These are phyloP conservation scores for Pestalotiopsis sp. DNA, from an alignment of 2,329 filamentous ascomycete species.

Conservation along the genomic window DNA sequence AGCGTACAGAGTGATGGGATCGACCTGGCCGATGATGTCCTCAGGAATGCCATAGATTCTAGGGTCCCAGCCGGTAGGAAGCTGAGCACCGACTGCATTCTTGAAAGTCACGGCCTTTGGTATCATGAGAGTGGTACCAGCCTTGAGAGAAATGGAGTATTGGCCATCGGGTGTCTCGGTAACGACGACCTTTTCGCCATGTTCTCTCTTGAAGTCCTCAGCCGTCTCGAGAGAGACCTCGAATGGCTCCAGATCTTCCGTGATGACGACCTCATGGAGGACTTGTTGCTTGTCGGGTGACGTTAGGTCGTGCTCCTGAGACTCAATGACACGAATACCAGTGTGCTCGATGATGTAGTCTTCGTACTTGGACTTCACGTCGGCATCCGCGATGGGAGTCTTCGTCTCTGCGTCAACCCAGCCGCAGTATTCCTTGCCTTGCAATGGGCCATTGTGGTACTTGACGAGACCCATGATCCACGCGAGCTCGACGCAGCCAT, in stretches of 20 bases:
- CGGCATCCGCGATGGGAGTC: conserved; percentile 28
- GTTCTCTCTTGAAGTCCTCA: conserved; percentile 28
- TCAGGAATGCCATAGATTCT: conserved; percentile 35
- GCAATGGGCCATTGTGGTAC: conserved; percentile 67
- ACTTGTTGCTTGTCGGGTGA: conserved; percentile 28
- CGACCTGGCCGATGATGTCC: conserved; percentile 36
- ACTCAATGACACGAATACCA: conserved; percentile 35
- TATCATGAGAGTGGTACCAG: conserved; percentile 32
- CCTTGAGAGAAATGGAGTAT: conserved; percentile 25
- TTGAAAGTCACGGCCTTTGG: conserved; percentile 30
- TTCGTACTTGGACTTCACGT: conserved; percentile 31
- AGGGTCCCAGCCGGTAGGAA: conserved; percentile 37
- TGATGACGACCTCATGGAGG: conserved; percentile 34
- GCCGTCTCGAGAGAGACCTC: conserved; percentile 31
- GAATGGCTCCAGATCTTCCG: conserved; percentile 34
- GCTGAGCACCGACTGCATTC: conserved; percentile 32
- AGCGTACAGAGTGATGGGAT: conserved; percentile 34
- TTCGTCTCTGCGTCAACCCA: conserved; percentile 40
- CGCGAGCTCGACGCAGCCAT: conserved; percentile 72
- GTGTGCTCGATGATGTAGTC: conserved; percentile 32
- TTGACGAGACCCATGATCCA: conserved; percentile 77
- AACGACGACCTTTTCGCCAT: conserved; percentile 32
- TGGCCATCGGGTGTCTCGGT: conserved; percentile 20
- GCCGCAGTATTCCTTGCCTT: conserved; percentile 67
- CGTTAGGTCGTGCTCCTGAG: conserved; percentile 20